phyloP scores from a whole-genome alignment of 176 grass and related monocot species.

The Puya raimondii region DNA sequence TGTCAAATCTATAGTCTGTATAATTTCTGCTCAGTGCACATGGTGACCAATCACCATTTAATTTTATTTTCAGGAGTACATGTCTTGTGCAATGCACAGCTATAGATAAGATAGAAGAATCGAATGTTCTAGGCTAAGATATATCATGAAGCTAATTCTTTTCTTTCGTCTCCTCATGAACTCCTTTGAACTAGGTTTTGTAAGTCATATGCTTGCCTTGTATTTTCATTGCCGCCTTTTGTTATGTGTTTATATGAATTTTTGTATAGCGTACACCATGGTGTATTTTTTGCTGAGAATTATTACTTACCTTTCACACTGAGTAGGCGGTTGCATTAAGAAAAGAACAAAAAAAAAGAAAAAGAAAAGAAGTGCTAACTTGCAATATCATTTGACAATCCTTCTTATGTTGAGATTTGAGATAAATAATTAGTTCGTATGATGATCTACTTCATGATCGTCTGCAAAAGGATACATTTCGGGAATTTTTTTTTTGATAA shows the following conservation, averaged over 20 bases:
- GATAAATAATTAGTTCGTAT: too few species aligned
- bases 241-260: neutral
- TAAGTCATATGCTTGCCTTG: neutral
- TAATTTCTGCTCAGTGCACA: neutral
- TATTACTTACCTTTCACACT: too few species aligned
- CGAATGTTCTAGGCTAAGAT: neutral
- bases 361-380: too few species aligned
- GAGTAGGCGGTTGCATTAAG: too few species aligned
- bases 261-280: neutral
- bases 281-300: too few species aligned
- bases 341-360: too few species aligned
- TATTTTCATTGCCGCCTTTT: neutral
- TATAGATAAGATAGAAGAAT: conserved; percentile 41
- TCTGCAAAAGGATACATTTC: too few species aligned
- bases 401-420: too few species aligned
- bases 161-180: neutral
- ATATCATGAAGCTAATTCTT: neutral
- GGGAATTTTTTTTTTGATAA: too few species aligned
- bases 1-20: neutral
- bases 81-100: conserved; percentile 92
- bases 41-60: conserved; percentile 7
- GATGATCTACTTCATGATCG: too few species aligned
- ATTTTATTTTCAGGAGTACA: conserved; percentile 67
- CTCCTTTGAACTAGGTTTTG: too few species aligned
- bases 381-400: too few species aligned